Conservation (phyloP, 1,284 basidiomycete species). For the Leccinum angustisporum region DNA sequence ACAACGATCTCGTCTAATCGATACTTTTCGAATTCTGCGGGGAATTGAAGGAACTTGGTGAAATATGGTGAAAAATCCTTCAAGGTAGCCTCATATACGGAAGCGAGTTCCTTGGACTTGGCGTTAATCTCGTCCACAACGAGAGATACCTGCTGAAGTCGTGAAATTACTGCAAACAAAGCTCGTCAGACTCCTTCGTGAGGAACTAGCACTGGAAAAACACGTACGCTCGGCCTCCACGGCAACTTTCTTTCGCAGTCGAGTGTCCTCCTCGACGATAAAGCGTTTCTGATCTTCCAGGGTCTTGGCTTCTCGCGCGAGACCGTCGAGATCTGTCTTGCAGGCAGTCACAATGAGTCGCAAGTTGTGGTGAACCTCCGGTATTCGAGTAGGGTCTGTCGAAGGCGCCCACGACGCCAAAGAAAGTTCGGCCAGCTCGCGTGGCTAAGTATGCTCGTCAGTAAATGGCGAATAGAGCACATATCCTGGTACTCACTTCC, state of each 20-base stretch:
- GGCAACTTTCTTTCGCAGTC: conserved; percentile 65
- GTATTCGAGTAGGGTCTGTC: conserved; percentile 81
- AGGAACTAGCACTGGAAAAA: neutral
- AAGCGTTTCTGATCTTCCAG: conserved; percentile 79
- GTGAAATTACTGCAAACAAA: conserved; percentile 60
- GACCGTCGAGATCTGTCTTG: conserved; percentile 80
- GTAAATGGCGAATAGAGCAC: conserved; percentile 3
- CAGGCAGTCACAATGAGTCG: conserved; percentile 82
- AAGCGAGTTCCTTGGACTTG: conserved; percentile 62
- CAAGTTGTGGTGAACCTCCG: conserved; percentile 95
- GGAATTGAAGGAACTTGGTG: conserved; percentile 70
- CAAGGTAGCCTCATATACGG: conserved; percentile 66
- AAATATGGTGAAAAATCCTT: conserved; percentile 72
- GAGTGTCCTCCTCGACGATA: conserved; percentile 68
- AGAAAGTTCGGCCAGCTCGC: conserved; percentile 81
- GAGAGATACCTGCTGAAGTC: conserved; percentile 73
- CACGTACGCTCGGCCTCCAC: conserved; percentile 73
- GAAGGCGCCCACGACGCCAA: conserved; percentile 83
- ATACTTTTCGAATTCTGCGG: conserved; percentile 78
- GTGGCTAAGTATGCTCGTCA: conserved; percentile 49
- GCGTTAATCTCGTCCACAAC: conserved; percentile 68
- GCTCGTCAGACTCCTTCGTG: conserved; percentile 16
- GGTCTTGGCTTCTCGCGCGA: conserved; percentile 86
- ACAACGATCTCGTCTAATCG: conserved; percentile 90
- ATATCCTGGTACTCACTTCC: conserved; percentile 54